These are phyloP conservation scores for Anthoceros angustus DNA, from an alignment of 225 moss, liverwort and hornwort genomes.

Conservation along the genomic window DNA sequence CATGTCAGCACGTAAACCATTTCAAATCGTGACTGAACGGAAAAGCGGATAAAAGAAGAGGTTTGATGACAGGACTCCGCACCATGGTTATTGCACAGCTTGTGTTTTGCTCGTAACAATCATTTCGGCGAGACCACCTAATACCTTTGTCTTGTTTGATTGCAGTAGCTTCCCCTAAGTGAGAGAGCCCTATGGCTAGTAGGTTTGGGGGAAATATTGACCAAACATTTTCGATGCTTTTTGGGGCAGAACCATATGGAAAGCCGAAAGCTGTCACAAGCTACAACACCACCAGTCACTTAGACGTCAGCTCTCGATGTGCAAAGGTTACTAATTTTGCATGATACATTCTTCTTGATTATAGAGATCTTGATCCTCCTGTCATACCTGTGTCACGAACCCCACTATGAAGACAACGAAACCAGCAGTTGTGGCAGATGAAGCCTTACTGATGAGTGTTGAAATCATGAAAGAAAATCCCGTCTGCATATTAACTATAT, in stretches of 20 bases:
- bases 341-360: too few relatives aligned
- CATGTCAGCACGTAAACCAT: conserved; percentile 6
- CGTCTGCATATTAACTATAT: conserved; percentile 37
- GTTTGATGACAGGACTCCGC: not conserved
- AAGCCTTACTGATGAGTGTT: conserved; percentile 60
- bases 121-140: conserved; percentile 41
- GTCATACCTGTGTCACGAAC: conserved; percentile 64
- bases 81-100: conserved; percentile 87
- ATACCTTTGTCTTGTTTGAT: conserved; percentile 78
- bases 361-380: not conserved
- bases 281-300: conserved; percentile 20
- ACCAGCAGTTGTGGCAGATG: conserved; percentile 83
- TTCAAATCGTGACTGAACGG: not conserved
- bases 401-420: conserved; percentile 85
- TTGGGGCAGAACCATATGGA: conserved; percentile 45
- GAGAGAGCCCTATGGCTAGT: conserved; percentile 42
- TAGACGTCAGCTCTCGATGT: too few relatives aligned
- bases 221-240: conserved; percentile 40
- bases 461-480: conserved; percentile 82
- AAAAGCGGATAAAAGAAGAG: not conserved
- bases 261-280: conserved; percentile 78
- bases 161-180: conserved; percentile 68
- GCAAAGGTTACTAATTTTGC: not conserved
- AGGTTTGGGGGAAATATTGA: conserved; percentile 88
- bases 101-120: conserved; percentile 43